These are phyloP conservation scores for Fusarium nisikadoi DNA, from an alignment of 2,329 filamentous ascomycete species.

Conservation along the genomic window DNA sequence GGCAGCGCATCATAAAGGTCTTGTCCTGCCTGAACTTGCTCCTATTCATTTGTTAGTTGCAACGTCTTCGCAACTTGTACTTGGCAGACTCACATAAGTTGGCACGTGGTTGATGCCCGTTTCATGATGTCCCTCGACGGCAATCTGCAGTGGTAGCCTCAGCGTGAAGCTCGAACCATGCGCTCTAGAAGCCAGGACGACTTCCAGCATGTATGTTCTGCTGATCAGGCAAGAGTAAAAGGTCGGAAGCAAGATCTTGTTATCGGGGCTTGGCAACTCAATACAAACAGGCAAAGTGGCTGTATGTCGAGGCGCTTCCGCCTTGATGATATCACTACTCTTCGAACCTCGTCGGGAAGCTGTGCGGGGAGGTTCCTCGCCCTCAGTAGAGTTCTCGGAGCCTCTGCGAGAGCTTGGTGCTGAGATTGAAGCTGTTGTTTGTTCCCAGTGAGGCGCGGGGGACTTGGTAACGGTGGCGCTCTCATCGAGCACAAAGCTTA, in stretches of 20 bases:
- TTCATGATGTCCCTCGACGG: not conserved
- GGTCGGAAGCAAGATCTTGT: conserved; percentile 24
- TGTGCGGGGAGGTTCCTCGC: not conserved
- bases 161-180: conserved; percentile 12
- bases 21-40: conserved; percentile 22
- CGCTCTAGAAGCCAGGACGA: not conserved
- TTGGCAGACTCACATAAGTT: conserved; percentile 15
- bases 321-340: conserved; percentile 4
- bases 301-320: not conserved
- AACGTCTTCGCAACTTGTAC: rapidly evolving
- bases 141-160: conserved; percentile 24
- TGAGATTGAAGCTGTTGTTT: not conserved
- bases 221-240: conserved; percentile 37
- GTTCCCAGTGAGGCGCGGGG: not conserved
- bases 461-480: not conserved
- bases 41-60: not conserved
- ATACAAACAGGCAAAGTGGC: conserved; percentile 6
- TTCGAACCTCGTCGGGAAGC: not conserved
- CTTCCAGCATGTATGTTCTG: conserved; percentile 15
- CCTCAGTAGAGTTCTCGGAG: not conserved
- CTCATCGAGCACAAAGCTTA: conserved; percentile 30
- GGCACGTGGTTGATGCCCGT: conserved; percentile 9
- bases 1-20: conserved; percentile 19
- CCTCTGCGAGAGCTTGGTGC: conserved; percentile 2
- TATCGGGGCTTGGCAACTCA: conserved; percentile 12